Base-by-base conservation (phyloP, 495 filamentous ascomycete species). In the Xylaria sp. region DNA sequence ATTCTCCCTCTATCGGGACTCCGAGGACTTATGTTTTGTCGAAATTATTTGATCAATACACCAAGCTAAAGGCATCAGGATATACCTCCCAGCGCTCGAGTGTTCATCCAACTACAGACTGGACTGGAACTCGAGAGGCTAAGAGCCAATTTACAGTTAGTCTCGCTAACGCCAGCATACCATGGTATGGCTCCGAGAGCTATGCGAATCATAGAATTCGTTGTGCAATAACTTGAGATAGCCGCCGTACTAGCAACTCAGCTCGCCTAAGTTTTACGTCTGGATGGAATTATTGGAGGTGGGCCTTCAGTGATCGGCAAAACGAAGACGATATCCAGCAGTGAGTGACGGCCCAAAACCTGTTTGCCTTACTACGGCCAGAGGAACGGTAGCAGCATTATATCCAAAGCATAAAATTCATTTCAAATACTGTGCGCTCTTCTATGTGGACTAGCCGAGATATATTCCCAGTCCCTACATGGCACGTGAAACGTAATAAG, bases 321-420 rank as follows among this genome's bases (percentile, higher is more conserved):
- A 52, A 3, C 26, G n/a, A 35, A 66, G 3, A n/a, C 44, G 31
- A 46, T 21, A n/a, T 48, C n/a, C 6, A 17, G 48, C 26, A 19
- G 24, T 26, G 26, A 64, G 59, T 33, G 59, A 37, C 59, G 24
- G 59, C 21, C 33, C 1, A 59, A 59, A 62, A 62, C 59, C 59
- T 24, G 59, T 61, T 50, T 41, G 24, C 37, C 12, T 59, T 55
- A 21, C 26, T 46, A 31, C 40, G 41, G 29, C 26, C 53, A 14
- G 64, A 67, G 26, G 48, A 17, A 59, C 17, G 15, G 24, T 52
- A 40, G n/a, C 26, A 52, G n/a, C 26, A 52, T 61, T 44, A 8
- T 52, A 53, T 61, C 55, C 9, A 46, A 61, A 61, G 67, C 67
- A 57, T 35, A 62, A 52, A 52, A 14, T 61, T 63, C 65, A 53